Evolutionary conservation across 2,329 filamentous ascomycete genomes (phyloP), one percentile per base, ranked within the genome.

Genomic region (Diplodia intermedia): DNA sequence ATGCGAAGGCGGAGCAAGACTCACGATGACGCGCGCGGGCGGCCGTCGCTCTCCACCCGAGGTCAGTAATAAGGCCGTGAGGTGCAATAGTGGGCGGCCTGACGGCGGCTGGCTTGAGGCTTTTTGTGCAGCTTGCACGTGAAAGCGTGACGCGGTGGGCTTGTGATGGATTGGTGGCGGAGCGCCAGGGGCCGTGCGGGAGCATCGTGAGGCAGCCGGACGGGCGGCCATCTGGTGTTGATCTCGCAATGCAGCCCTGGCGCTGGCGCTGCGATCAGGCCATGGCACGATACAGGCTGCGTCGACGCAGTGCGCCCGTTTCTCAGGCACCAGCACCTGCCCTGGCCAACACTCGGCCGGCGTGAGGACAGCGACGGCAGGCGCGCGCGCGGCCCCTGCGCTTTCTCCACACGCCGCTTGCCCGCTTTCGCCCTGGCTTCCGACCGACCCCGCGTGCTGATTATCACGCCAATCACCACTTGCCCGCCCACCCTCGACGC

Each of bases 381-480:
- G 29, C 43, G 57, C 57, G 52, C 4, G 7, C 18, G 60, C 60
- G 60, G 47, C 60, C 60, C 40, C 29, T 38, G 47, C 60, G 23
- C 49, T 36, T 65, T 65, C 62, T 65, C 62, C 62, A 65, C 62
- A 65, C 62, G 20, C 29, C 36, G 50, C 62, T 38, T 55, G 11
- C 20, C 50, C 62, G 49, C 26, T 54, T 65, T 38, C n/a, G 62
- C 62, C 9, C 50, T 65, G 50, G 62, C 23, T 65, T 65, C 62
- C 62, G 49, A 55, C 52, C 31, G 50, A 65, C 62, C 62, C 62
- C 62, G 62, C 62, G 60, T 63, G 33, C 62, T 65, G 62, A 54
- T 55, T 55, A 47, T 43, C 62, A 55, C 49, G 62, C 49, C 62
- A 43, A 55, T 55, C 33, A 38, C 23, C 15, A n/a, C 33, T 15